Base-by-base conservation (phyloP, 768 basidiomycete species). In the Tulasnella sp. region DNA sequence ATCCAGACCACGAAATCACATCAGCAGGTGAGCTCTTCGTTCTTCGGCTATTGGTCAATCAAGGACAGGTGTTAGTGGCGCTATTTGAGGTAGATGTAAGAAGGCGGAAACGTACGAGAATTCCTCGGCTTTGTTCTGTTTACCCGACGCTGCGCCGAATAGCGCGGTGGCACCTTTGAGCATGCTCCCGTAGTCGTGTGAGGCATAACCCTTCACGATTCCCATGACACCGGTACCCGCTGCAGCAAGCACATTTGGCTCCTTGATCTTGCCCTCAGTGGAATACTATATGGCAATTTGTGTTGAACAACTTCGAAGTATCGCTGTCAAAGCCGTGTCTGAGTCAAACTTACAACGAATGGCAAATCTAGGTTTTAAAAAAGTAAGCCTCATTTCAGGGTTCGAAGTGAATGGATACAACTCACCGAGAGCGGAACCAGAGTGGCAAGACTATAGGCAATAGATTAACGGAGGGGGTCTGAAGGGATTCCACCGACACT, bases 261-360 rank as follows among this genome's bases (percentile, higher is more conserved):
- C 92, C 71, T 97, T 96, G 69, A 97, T 73, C 68, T 89, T 92
- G 51, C 93, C 93, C 73, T 97, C 91, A 5, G 92, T 95, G 21
- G 91, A 91, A 73, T 97, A 97, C 83, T 88, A 56, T 42, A 45
- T 15, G 15, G 15, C 34, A 38, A 38, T 7, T 7, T 38, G 15
- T 38, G 24, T 7, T 51, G 59, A 58, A 21, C 1, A 24, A 24
- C 60, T 62, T 9, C 4, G 11, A 29, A 24, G 26, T 11, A 44
- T 26, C 17, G 24, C n/a, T 26, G n/a, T n/a, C n/a, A n/a, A n/a
- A n/a, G n/a, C n/a, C n/a, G n/a, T n/a, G n/a, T n/a, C n/a, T n/a
- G n/a, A 23, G 41, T 15, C n/a, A 11, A 38, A 58, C 64, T 49
- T 59, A 53, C 66, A 32, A 74, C 67, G 63, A 73, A 74, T 1